phyloP scores from a whole-genome alignment of 2,329 filamentous ascomycete genomes.

The Epichloe uncinata region DNA sequence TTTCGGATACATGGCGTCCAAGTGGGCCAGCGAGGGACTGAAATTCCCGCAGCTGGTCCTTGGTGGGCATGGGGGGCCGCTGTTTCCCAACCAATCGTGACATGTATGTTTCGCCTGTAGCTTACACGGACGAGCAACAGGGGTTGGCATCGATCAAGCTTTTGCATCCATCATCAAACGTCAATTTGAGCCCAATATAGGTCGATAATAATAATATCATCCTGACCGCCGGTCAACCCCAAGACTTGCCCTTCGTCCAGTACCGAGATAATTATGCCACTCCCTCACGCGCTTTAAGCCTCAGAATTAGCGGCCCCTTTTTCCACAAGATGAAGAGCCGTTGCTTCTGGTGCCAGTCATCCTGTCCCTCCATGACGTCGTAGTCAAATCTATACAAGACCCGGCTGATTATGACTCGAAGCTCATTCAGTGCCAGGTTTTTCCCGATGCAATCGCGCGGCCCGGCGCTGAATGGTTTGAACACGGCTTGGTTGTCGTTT shows the following conservation, averaged over 20 bases:
- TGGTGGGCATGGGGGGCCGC: too few species aligned
- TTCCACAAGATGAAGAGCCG: slow-evolving; percentile 10
- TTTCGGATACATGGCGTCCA: slow-evolving; percentile 18
- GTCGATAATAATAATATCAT: too few species aligned
- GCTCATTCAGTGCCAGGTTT: slow-evolving; percentile 31
- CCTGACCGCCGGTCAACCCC: too few species aligned
- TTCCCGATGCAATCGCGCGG: slow-evolving; percentile 28
- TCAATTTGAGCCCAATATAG: too few species aligned
- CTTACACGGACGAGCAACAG: too few species aligned
- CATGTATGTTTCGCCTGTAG: too few species aligned
- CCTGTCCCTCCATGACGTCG: slow-evolving; percentile 13
- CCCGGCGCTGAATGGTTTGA: slow-evolving; percentile 26
- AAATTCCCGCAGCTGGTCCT: background rate
- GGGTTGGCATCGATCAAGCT: too few species aligned
- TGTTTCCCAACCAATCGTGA: too few species aligned
- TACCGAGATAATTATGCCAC: background rate
- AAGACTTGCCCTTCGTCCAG: too few species aligned
- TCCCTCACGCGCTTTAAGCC: background rate
- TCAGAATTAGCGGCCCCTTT: slow-evolving; percentile 9
- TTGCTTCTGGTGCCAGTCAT: slow-evolving; percentile 11
- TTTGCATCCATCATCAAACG: too few species aligned
- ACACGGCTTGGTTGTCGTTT: slow-evolving; percentile 22
- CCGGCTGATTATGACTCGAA: slow-evolving; percentile 31
- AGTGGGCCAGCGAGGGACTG: slow-evolving; percentile 17
- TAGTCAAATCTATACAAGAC: slow-evolving; percentile 34